Evolutionary conservation across 2,329 filamentous ascomycete genomes (phyloP).

Genomic region (Fusarium sp.): DNA sequence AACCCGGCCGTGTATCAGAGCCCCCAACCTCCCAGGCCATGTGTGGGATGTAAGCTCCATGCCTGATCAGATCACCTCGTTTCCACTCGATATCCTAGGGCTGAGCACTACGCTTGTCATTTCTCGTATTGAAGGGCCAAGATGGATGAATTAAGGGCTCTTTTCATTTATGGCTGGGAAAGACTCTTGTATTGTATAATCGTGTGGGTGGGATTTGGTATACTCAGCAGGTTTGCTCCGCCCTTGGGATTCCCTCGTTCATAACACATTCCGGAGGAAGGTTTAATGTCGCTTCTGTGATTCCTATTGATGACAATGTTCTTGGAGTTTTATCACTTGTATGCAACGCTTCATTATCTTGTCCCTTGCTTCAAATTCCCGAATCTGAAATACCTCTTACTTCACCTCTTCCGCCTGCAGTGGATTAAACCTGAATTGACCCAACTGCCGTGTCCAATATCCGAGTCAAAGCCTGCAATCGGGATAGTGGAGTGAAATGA

Average conservation of each 20-base stretch:
- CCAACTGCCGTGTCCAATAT: background rate
- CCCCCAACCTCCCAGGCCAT: background rate
- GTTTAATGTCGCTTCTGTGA: background rate
- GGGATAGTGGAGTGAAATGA: background rate
- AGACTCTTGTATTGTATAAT: background rate
- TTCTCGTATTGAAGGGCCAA: background rate
- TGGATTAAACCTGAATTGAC: no score
- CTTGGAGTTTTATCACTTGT: background rate
- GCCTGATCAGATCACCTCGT: background rate
- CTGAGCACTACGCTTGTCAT: background rate
- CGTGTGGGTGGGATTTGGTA: background rate
- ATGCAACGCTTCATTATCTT: background rate
- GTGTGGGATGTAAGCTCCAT: background rate
- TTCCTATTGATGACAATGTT: background rate
- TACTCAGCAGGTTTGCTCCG: background rate
- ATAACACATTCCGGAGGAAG: background rate
- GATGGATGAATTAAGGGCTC: background rate
- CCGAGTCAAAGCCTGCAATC: background rate
- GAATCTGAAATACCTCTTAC: no score
- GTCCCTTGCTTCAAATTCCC: fast-evolving
- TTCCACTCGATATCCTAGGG: background rate
- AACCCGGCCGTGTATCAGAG: conserved; percentile 1
- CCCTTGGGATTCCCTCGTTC: background rate
- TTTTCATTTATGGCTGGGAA: background rate
- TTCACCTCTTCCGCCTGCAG: background rate